Evolutionary conservation across 257 asterid genomes (phyloP), one percentile per base, ranked within the genome.

Genomic region (Solanum piurae): DNA sequence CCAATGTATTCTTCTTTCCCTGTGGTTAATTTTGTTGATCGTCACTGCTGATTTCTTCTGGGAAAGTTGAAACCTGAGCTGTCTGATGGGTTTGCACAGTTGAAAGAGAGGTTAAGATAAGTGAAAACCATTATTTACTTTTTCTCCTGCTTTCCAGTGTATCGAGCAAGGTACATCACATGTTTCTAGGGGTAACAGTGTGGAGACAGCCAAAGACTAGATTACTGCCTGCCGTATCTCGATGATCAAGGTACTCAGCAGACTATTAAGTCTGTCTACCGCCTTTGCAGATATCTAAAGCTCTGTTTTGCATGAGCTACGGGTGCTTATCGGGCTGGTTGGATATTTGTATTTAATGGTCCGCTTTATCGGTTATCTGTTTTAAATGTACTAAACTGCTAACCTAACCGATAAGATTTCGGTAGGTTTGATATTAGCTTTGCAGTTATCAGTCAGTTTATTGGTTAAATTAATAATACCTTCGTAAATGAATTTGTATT

Each of bases 161-260:
- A 94, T 94, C 34, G 98, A 95, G 93, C 95, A 95, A 87, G 95
- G 97, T 69, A 95, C 92, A 84, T 80, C 94, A 58, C 88, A 94
- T 38, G 92, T 89, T 88, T 55, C 94, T 60, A 55, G 83, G 55
- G 87, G 88, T 86, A 90, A 86, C 84, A 77, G 79, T 89, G 86
- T 38, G 85, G 90, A 89, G 85, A 27, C 86, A 72, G 27, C 64
- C 31, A 62, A 68, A 85, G 44, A 85, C 82, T 85, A 85, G 87
- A 85, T 66, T 66, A 14, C 52, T 71, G 31, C 25, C 18, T 29
- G 44, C 42, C 44, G n/a, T 18, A 46, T 46, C 29, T 80, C 66
- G 69, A 18, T 49, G 85, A 49, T 44, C 44, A 46, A 80, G 68
- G 85, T 80, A 80, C 11, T 80, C 68, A 46, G 42, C 68, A 20